Conservation (phyloP, 2,329 filamentous ascomycete genomes). For the Fusarium nisikadoi region DNA sequence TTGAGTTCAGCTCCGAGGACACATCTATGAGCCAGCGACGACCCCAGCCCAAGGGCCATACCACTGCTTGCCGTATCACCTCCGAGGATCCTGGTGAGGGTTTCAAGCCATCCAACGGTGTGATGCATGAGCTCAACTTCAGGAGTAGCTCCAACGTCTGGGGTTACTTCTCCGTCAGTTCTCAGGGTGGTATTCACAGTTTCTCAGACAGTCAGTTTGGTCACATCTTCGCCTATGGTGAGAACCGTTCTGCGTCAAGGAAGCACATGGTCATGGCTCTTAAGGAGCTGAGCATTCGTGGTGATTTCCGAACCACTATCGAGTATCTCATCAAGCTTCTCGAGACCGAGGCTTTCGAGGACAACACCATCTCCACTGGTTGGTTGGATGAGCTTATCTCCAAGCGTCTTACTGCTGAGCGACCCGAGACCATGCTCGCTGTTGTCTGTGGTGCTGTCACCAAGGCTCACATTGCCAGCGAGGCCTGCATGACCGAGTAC, state of each 20-base stretch:
- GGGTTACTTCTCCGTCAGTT: conserved; percentile 99
- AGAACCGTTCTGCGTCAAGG: conserved; percentile 93
- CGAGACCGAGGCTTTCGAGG: conserved; percentile 97
- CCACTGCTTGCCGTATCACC: conserved; percentile 98
- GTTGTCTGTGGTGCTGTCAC: conserved; percentile 94
- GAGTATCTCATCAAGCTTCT: conserved; percentile 99
- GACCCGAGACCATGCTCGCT: conserved; percentile 92
- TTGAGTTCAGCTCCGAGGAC: conserved; percentile 89
- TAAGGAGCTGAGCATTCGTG: conserved; percentile 99
- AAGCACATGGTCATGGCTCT: conserved; percentile 99
- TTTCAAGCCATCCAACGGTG: conserved; percentile 99
- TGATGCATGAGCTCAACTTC: conserved; percentile 99
- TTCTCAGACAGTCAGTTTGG: conserved; percentile 99
- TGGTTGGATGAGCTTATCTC: conserved; percentile 99
- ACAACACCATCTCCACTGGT: conserved; percentile 98
- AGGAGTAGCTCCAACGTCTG: conserved; percentile 98
- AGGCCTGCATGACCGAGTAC: conserved; percentile 88
- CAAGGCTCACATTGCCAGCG: conserved; percentile 94
- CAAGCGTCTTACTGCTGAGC: conserved; percentile 95
- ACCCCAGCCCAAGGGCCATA: conserved; percentile 94
- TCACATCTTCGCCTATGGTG: conserved; percentile 98
- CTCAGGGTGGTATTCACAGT: conserved; percentile 96
- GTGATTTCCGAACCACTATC: conserved; percentile 98
- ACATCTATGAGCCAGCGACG: conserved; percentile 87
- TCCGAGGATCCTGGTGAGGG: conserved; percentile 98